Percentiles rank a stretch among this genome's conserved stretches.
phyloP scores from a whole-genome alignment of 169 alveolate species.

The Cryptosporidium tyzzeri region DNA sequence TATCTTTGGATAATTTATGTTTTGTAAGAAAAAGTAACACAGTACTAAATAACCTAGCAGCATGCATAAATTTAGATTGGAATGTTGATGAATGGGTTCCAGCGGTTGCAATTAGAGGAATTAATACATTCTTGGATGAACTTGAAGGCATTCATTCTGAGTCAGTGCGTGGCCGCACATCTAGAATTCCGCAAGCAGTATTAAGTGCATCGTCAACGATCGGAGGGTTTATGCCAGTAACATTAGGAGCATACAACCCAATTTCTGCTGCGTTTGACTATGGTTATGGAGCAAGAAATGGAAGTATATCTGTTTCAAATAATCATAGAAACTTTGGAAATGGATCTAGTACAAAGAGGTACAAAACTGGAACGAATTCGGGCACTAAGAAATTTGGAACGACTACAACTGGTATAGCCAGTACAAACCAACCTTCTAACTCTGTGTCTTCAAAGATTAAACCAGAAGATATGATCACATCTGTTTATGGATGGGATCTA shows the following conservation, averaged over 20 bases:
- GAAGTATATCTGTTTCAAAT: slow-evolving; percentile 22
- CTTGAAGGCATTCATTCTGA: slow-evolving; percentile 70
- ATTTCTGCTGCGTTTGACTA: slow-evolving; percentile 74
- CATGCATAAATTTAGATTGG: slow-evolving; percentile 72
- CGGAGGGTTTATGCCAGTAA: slow-evolving; percentile 76
- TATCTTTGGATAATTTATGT: slow-evolving; percentile 65
- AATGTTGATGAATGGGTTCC: slow-evolving; percentile 76
- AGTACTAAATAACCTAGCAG: slow-evolving; percentile 59
- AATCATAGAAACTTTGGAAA: slow-evolving; percentile 43
- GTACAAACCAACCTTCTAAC: slow-evolving; percentile 19
- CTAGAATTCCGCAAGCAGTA: slow-evolving; percentile 75
- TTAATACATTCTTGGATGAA: slow-evolving; percentile 68
- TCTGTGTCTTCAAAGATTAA: slow-evolving; percentile 68
- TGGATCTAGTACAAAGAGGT: slow-evolving; percentile 35
- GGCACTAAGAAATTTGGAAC: slow-evolving; percentile 42
- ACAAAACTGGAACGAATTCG: slow-evolving; percentile 37
- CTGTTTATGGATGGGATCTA: slow-evolving; percentile 74
- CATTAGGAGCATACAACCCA: slow-evolving; percentile 75
- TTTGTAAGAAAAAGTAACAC: slow-evolving; percentile 50
- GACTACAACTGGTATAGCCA: neutral
- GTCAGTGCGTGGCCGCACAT: slow-evolving; percentile 51
- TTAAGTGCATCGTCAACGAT: slow-evolving; percentile 62
- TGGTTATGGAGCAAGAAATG: slow-evolving; percentile 47
- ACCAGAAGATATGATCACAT: slow-evolving; percentile 69
- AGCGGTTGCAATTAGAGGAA: slow-evolving; percentile 74